Percentiles rank a stretch among this genome's conserved stretches.
phyloP scores from a whole-genome alignment of 441 rosid species.

The Populus hybrid region DNA sequence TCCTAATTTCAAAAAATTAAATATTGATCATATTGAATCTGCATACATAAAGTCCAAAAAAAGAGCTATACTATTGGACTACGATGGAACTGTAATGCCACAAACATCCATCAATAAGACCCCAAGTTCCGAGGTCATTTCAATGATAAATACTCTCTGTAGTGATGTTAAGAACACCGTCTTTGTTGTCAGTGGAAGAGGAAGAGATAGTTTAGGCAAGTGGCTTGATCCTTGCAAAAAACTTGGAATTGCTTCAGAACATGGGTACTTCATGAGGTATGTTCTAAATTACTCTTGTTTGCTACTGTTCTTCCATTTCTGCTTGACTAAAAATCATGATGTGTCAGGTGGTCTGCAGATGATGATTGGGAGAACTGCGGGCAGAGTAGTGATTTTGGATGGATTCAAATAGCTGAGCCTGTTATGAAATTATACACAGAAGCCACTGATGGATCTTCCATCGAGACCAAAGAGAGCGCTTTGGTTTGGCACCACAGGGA shows the following conservation, averaged over 20 bases:
- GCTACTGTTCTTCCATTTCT: neutral
- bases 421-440: conserved; percentile 72
- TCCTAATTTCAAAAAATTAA: conserved; percentile 62
- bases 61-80: conserved; percentile 63
- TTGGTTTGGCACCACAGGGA: conserved; percentile 76
- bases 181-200: conserved; percentile 75
- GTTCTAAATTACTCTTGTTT: neutral
- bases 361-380: conserved; percentile 51
- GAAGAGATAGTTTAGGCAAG: conserved; percentile 53
- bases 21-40: conserved; percentile 46
- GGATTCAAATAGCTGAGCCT: conserved; percentile 69
- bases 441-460: conserved; percentile 67
- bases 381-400: conserved; percentile 54
- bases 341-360: conserved; percentile 47
- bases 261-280: conserved; percentile 66
- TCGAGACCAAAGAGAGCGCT: conserved; percentile 70
- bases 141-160: conserved; percentile 47
- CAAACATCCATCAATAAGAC: conserved; percentile 59
- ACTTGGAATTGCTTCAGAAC: conserved; percentile 75
- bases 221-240: conserved; percentile 69
- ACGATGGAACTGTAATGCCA: conserved; percentile 76
- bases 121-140: conserved; percentile 51
- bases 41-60: conserved; percentile 56
- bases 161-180: conserved; percentile 52
- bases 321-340: conserved; percentile 3